Conservation (phyloP, 2,329 filamentous ascomycete species). For the Xylaria sp. region DNA sequence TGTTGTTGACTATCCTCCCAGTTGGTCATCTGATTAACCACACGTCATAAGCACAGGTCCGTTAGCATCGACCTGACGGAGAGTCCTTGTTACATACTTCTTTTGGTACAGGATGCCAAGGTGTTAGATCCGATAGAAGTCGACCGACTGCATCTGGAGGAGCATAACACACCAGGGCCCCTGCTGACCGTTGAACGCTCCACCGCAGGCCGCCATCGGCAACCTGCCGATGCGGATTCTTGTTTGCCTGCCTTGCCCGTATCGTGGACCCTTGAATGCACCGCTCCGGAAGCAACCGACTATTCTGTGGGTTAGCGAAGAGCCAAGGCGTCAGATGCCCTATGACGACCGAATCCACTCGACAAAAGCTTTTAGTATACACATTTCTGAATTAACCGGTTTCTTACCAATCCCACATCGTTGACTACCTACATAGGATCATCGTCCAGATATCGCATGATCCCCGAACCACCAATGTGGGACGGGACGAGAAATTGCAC, state of each 20-base stretch:
- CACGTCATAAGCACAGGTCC: background rate
- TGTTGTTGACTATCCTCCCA: background rate
- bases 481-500: background rate
- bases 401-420: background rate
- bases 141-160: slow-evolving; percentile 1
- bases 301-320: slow-evolving; percentile 15
- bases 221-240: slow-evolving; percentile 13
- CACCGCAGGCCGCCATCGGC: slow-evolving; percentile 11
- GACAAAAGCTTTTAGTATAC: background rate
- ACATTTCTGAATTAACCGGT: background rate
- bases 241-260: slow-evolving; percentile 3
- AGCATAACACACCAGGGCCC: slow-evolving; percentile 7
- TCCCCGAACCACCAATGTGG: background rate
- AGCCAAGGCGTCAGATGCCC: slow-evolving; percentile 1
- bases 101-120: background rate
- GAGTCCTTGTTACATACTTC: background rate
- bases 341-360: slow-evolving; percentile 7
- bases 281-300: background rate
- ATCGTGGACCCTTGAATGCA: slow-evolving; percentile 3
- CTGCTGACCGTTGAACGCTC: slow-evolving; percentile 8
- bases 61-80: background rate
- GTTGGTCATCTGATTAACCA: background rate
- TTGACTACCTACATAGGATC: too few relatives aligned
- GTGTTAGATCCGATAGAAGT: slow-evolving; percentile 2
- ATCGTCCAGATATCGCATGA: background rate